phyloP scores from a whole-genome alignment of 352 stramenopile species.

The Phytophthora pluvialis region DNA sequence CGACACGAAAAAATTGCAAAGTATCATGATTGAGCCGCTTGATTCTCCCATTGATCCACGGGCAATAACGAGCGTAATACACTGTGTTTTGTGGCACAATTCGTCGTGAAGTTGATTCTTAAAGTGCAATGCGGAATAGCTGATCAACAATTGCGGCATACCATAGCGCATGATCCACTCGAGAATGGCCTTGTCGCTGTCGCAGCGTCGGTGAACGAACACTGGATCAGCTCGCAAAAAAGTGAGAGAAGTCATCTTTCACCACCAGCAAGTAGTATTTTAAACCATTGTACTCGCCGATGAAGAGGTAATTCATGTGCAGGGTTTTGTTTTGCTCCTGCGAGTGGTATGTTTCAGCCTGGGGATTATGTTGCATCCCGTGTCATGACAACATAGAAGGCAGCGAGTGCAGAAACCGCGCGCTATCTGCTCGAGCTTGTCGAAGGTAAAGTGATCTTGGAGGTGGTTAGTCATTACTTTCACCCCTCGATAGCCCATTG shows the following conservation, averaged over 20 bases:
- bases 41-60: slow-evolving; percentile 1
- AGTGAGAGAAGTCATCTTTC: neutral
- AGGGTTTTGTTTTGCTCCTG: neutral
- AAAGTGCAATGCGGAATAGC: neutral
- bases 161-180: neutral
- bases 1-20: neutral
- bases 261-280: neutral
- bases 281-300: neutral
- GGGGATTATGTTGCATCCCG: neutral
- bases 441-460: neutral
- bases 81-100: neutral
- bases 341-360: neutral
- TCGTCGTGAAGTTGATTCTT: neutral
- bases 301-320: neutral
- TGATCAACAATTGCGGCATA: neutral
- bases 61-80: neutral
- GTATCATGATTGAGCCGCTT: neutral
- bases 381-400: neutral
- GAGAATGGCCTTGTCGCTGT: neutral
- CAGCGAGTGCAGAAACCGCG: neutral
- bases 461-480: neutral
- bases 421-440: neutral
- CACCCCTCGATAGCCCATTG: neutral
- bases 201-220: neutral
- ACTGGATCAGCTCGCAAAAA: slow-evolving; percentile 2